Percentiles rank a stretch among this genome's conserved stretches.
These are phyloP conservation scores for Exobasidium cylindrosporum DNA, from an alignment of 1,284 basidiomycete genomes.

Conservation along the genomic window DNA sequence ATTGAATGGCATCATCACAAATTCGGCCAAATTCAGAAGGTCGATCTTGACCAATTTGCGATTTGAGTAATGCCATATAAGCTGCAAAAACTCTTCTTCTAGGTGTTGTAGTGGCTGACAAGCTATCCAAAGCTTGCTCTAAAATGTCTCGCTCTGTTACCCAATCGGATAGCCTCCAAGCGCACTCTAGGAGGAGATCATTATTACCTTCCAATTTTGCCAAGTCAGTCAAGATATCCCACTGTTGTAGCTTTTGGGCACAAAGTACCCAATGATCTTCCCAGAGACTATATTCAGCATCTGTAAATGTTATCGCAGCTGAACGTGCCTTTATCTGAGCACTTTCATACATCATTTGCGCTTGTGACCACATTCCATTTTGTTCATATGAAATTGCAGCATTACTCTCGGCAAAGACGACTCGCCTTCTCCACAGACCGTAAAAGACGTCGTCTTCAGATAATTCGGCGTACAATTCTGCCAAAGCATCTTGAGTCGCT, in stretches of 20 bases:
- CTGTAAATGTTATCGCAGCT: constrained; percentile 83
- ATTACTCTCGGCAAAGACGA: constrained; percentile 85
- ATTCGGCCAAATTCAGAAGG: constrained; percentile 59
- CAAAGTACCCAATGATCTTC: constrained; percentile 99
- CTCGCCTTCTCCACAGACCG: constrained; percentile 87
- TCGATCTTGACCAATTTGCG: constrained; percentile 55
- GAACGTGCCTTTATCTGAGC: constrained; percentile 84
- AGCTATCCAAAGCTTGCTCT: constrained; percentile 77
- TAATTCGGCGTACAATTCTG: constrained; percentile 92
- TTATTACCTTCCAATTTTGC: constrained; percentile 86
- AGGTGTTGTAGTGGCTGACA: constrained; percentile 84
- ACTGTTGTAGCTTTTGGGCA: constrained; percentile 91
- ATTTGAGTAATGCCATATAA: constrained; percentile 75
- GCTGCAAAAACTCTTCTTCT: constrained; percentile 93
- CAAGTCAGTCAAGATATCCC: constrained; percentile 79
- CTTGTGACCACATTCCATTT: constrained; percentile 94
- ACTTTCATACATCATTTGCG: constrained; percentile 81
- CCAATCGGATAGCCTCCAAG: constrained; percentile 95
- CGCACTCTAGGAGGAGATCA: constrained; percentile 88
- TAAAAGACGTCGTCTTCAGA: constrained; percentile 97
- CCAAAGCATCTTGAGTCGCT: constrained; percentile 82
- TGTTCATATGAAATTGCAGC: constrained; percentile 91
- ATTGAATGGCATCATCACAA: constrained; percentile 93
- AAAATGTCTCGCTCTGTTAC: constrained; percentile 69
- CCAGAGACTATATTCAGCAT: constrained; percentile 96